Evolutionary conservation across 495 filamentous ascomycete genomes (phyloP).

Genomic region (Penicillium coffeae): DNA sequence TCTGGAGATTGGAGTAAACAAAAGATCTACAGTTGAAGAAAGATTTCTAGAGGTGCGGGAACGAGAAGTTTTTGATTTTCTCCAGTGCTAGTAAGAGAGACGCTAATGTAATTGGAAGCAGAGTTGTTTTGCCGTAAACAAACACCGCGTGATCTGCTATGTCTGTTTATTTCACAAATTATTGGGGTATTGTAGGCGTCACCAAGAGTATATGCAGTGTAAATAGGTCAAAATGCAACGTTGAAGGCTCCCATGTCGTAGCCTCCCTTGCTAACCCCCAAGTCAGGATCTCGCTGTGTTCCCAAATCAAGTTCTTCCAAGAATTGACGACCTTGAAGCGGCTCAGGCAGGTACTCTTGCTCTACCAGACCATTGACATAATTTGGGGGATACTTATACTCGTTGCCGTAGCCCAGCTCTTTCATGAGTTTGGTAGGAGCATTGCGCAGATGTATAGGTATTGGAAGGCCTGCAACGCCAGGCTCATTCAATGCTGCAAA

Average conservation of each 20-base stretch:
- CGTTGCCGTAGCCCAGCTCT: constrained; percentile 81
- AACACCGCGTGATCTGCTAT: no score
- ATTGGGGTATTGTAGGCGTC: no score
- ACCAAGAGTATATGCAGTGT: no score
- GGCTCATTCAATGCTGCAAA: constrained; percentile 72
- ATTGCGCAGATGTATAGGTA: constrained; percentile 87
- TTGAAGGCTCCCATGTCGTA: neutral
- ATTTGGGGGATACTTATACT: constrained; percentile 96
- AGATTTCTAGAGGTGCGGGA: neutral
- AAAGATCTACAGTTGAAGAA: neutral
- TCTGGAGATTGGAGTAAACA: neutral
- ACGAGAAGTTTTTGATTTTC: no score
- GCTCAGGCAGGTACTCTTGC: constrained; percentile 86
- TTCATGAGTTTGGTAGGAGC: constrained; percentile 91
- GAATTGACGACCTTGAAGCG: constrained; percentile 64
- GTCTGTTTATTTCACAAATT: no score
- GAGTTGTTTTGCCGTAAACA: no score
- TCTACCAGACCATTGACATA: constrained; percentile 78
- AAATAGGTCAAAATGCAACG: neutral
- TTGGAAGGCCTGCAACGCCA: constrained; percentile 69
- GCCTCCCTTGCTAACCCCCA: constrained; percentile 2
- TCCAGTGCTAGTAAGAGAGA: no score
- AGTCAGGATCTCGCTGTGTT: constrained; percentile 65
- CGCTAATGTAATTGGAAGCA: no score
- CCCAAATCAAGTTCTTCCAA: constrained; percentile 83